Evolutionary conservation across 192 early-diverging fungal species (phyloP).

Genomic region (Piromyces finnis): DNA sequence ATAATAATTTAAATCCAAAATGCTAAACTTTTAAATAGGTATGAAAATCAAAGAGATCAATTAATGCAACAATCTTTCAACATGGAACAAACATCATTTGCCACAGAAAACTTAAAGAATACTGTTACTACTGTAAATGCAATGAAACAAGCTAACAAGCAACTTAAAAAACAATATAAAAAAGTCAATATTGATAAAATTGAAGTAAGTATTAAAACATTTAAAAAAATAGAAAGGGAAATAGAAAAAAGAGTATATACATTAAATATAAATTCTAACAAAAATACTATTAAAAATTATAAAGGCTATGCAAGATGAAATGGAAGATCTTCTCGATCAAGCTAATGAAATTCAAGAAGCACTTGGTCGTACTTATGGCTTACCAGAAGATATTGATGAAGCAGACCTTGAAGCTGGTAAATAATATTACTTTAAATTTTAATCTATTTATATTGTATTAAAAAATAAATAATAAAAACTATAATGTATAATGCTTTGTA

Average conservation of each 20-base stretch:
- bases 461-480: too few relatives aligned
- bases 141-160: slow-evolving; percentile 88
- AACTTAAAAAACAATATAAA: slow-evolving; percentile 92
- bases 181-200: slow-evolving; percentile 87
- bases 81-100: slow-evolving; percentile 89
- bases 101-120: slow-evolving; percentile 91
- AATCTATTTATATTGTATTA: too few relatives aligned
- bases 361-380: slow-evolving; percentile 72
- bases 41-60: slow-evolving; percentile 86
- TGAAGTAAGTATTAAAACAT: slow-evolving; percentile 37
- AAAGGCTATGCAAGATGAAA: slow-evolving; percentile 88
- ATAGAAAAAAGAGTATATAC: too few relatives aligned
- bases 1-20: too few relatives aligned
- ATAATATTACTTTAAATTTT: too few relatives aligned
- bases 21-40: too few relatives aligned
- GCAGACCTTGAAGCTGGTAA: slow-evolving; percentile 86
- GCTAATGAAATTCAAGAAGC: slow-evolving; percentile 96
- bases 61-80: slow-evolving; percentile 93
- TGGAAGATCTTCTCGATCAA: slow-evolving; percentile 92
- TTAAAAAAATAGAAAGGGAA: neutral
- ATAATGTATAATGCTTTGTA: too few relatives aligned
- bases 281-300: neutral
- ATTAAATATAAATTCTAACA: too few relatives aligned
- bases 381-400: slow-evolving; percentile 93
- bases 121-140: slow-evolving; percentile 92